phyloP scores from a whole-genome alignment of 2,329 filamentous ascomycete species.

The Aspergillus novoparasiticus region DNA sequence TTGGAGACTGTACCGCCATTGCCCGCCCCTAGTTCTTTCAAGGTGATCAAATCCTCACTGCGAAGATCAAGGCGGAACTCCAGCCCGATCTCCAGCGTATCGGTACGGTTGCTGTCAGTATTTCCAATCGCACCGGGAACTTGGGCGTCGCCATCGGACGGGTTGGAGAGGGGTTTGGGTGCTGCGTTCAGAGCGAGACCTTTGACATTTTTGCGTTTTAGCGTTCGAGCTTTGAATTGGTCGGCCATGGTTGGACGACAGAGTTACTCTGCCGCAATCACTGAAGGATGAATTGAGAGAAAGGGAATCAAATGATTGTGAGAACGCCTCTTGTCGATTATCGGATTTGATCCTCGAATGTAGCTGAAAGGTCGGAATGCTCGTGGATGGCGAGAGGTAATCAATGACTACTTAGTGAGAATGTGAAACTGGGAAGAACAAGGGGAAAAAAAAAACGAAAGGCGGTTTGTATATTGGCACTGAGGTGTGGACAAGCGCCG shows the following conservation, averaged over 20 bases:
- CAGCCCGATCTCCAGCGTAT: conserved; percentile 90
- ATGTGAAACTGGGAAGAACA: neutral
- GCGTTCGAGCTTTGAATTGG: conserved; percentile 69
- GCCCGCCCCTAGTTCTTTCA: conserved; percentile 92
- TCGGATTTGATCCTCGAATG: neutral
- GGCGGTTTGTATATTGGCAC: neutral
- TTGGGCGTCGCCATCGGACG: conserved; percentile 71
- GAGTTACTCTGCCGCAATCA: neutral
- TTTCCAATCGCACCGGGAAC: conserved; percentile 62
- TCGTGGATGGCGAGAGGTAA: neutral
- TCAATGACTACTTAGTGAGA: neutral
- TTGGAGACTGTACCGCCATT: conserved; percentile 99
- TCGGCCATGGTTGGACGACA: conserved; percentile 54
- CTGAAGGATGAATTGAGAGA: neutral
- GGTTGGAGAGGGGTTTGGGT: conserved; percentile 67
- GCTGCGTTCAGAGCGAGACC: conserved; percentile 84
- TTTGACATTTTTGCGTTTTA: conserved; percentile 99
- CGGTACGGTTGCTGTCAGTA: conserved; percentile 61
- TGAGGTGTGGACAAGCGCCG: conserved; percentile 16
- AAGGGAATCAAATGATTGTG: neutral
- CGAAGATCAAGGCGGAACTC: conserved; percentile 93
- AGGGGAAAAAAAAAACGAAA: neutral
- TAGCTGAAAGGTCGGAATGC: neutral
- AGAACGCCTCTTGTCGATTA: neutral
- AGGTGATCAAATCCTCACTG: conserved; percentile 86